phyloP scores from a whole-genome alignment of 257 asterid genomes.

The Handroanthus guayacan region DNA sequence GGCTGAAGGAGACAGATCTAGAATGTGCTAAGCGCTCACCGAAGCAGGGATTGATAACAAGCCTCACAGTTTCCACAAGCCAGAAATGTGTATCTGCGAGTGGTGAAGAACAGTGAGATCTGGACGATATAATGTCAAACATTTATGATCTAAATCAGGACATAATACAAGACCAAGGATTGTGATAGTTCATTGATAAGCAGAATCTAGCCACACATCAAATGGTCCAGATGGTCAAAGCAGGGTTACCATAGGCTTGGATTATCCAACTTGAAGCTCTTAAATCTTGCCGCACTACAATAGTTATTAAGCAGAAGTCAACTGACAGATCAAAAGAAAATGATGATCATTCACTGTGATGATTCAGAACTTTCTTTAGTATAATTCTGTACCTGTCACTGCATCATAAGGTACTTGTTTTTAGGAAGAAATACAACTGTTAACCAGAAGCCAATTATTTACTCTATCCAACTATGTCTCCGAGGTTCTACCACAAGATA shows the following conservation, averaged over 20 bases:
- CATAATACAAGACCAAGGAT: background rate
- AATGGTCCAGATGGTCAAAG: background rate
- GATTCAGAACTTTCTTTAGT: constrained; percentile 6
- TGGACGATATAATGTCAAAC: constrained; percentile 2
- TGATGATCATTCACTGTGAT: background rate
- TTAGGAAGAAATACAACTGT: background rate
- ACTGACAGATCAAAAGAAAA: constrained; percentile 4
- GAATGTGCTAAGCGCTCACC: constrained; percentile 10
- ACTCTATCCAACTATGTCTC: background rate
- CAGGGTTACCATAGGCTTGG: background rate
- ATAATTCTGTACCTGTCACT: background rate
- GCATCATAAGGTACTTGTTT: background rate
- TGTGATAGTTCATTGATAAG: background rate
- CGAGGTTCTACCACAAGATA: background rate
- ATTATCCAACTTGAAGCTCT: constrained; percentile 16
- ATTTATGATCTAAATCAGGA: background rate
- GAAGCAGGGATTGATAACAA: background rate
- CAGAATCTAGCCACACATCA: constrained; percentile 14
- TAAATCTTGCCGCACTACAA: background rate
- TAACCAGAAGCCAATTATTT: constrained; percentile 27
- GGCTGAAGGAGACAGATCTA: constrained; percentile 23
- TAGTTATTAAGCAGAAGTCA: constrained; percentile 5
- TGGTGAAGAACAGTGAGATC: constrained; percentile 15
- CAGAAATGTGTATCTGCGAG: constrained; percentile 30
- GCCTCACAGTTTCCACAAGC: constrained; percentile 5